Evolutionary conservation across 371 early-diverging fungal species (phyloP), one percentile per base, ranked within the genome.

Genomic region (Haplosporangium sp.): DNA sequence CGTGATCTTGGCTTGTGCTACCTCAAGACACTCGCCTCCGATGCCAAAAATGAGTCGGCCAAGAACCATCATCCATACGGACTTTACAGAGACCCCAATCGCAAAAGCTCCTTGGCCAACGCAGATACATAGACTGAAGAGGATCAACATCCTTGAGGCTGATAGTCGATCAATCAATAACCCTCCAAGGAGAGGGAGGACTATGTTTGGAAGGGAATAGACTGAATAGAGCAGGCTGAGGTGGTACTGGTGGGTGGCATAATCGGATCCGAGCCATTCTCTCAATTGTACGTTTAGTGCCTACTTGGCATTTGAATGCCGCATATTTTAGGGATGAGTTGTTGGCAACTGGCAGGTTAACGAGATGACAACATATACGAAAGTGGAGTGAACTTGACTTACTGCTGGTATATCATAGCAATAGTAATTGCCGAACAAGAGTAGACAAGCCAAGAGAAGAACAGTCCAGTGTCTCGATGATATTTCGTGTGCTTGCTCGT

Each of bases 121-220:
- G 55, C 87, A 84, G 43, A 93, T 83, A 16, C 87, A 66, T n/a
- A 75, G 43, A 40, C 88, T 88, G 42, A 93, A 90, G 12, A 86
- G 55, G 11, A 87, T 53, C 36, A 91, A 64, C 58, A 89, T 85
- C 43, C 62, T 69, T 53, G 77, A 80, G 52, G 85, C 71, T 40
- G 86, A 91, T 48, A 88, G 69, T 11, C 77, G 59, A 57, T 90
- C 88, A 12, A 87, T 84, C 21, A 86, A 76, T 38, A 81, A 81
- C 0, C 93, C 91, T 38, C 92, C 90, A 11, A 91, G 16, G 20
- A 93, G 81, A 1, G 95, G 93, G 12, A 91, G 82, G 63, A 93
- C 76, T 67, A 93, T 86, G 77, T 95, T 95, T 23, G 95, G 95
- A 9, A 92, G 77, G 3, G 92, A 91, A 67, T 92, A 93, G 37